Percentiles rank a stretch among this genome's conserved stretches.
Conservation (phyloP, 208 protist species). For the Phytomonas francai region DNA sequence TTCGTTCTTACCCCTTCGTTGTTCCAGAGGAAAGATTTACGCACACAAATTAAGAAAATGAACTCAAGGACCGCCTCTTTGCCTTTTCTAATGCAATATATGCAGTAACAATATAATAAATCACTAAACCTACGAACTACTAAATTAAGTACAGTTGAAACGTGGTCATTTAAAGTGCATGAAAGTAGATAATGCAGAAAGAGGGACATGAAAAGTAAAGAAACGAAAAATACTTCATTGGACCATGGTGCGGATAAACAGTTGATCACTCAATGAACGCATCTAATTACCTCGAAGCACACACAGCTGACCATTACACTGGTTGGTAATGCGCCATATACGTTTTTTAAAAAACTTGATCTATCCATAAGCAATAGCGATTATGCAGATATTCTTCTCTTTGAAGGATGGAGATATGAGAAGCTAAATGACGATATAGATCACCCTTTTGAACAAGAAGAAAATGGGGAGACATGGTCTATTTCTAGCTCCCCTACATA, state of each 20-base stretch:
- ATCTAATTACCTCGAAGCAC: neutral
- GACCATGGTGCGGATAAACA: neutral
- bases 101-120: neutral
- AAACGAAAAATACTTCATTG: neutral
- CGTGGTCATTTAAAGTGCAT: neutral
- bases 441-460: neutral
- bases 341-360: neutral
- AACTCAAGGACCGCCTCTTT: neutral
- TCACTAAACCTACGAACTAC: neutral
- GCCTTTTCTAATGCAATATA: neutral
- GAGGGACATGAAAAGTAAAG: neutral
- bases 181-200: neutral
- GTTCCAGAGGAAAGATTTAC: neutral
- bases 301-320: slow-evolving; percentile 1
- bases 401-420: slow-evolving; percentile 3
- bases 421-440: slow-evolving; percentile 12
- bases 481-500: neutral
- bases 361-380: neutral
- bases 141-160: neutral
- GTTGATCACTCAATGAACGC: neutral
- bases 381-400: neutral
- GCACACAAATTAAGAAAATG: neutral
- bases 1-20: neutral
- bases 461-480: neutral
- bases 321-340: neutral